These are phyloP conservation scores for Poa annua DNA, from an alignment of 176 grass and related monocot species.

Conservation along the genomic window DNA sequence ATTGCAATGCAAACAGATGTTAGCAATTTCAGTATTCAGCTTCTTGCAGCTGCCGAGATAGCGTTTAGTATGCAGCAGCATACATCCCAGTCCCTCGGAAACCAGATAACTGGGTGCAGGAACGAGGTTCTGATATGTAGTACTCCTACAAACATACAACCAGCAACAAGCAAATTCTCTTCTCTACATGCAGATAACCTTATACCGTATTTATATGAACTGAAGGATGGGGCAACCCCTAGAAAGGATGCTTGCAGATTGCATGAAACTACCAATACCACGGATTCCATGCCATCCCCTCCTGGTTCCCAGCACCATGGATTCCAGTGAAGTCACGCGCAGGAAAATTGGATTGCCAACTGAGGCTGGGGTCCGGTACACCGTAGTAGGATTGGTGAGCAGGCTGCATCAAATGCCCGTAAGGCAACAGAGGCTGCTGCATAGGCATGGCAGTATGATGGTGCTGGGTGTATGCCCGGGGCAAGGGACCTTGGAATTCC, in stretches of 20 bases:
- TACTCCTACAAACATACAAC: neutral
- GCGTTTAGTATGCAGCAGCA: neutral
- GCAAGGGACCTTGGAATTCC: neutral
- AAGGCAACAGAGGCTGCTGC: neutral
- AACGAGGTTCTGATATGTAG: neutral
- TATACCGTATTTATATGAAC: neutral
- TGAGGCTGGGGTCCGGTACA: neutral
- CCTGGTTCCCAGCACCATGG: neutral
- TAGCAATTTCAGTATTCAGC: neutral
- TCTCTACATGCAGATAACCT: neutral
- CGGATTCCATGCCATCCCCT: conserved; percentile 15
- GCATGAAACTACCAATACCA: neutral
- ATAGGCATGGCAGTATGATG: neutral
- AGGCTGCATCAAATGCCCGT: neutral
- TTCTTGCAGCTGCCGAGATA: neutral
- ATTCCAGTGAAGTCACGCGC: neutral
- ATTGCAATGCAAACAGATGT: too few relatives aligned
- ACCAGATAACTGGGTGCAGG: neutral
- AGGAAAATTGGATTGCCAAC: neutral
- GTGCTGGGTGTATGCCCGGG: neutral
- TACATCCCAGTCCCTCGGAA: neutral
- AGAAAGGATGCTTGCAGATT: conserved; percentile 6
- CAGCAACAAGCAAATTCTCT: neutral
- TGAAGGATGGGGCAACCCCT: neutral
- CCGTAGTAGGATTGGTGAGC: neutral